phyloP scores from a whole-genome alignment of 1,284 basidiomycete genomes.

The Lignosus rhinocerotis region DNA sequence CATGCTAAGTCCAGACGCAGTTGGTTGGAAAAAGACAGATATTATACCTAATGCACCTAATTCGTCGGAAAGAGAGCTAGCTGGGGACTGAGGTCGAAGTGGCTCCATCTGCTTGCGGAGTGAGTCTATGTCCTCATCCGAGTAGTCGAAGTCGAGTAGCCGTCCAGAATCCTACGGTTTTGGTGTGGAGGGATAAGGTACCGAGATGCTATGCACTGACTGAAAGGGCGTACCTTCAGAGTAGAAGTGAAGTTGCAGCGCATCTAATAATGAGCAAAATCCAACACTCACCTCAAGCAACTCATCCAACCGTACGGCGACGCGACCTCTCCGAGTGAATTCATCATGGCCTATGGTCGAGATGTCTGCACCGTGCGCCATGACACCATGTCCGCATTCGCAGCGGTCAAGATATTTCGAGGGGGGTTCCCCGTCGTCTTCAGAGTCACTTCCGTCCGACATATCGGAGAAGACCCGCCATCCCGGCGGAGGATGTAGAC shows the following conservation, averaged over 20 bases:
- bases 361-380: slow-evolving; percentile 70
- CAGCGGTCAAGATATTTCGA: slow-evolving; percentile 64
- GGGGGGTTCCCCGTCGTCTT: slow-evolving; percentile 49
- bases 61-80: slow-evolving; percentile 40
- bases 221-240: slow-evolving; percentile 4
- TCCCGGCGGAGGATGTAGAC: slow-evolving; percentile 66
- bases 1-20: background rate
- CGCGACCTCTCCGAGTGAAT: slow-evolving; percentile 69
- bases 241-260: background rate
- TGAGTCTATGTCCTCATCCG: slow-evolving; percentile 67
- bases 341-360: slow-evolving; percentile 56
- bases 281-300: slow-evolving; percentile 66
- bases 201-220: background rate
- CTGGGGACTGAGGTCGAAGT: slow-evolving; percentile 45
- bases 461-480: slow-evolving; percentile 55
- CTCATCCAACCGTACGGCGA: slow-evolving; percentile 85
- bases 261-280: background rate
- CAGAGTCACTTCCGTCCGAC: slow-evolving; percentile 51
- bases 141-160: slow-evolving; percentile 78
- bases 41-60: slow-evolving; percentile 36
- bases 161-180: slow-evolving; percentile 65
- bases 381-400: slow-evolving; percentile 73
- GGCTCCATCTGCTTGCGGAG: slow-evolving; percentile 73
- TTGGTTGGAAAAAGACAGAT: slow-evolving; percentile 34
- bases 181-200: slow-evolving; percentile 2